Base-by-base conservation (phyloP, 306 rosid genomes). In the cucumber (Cucumis sativus) region DNA sequence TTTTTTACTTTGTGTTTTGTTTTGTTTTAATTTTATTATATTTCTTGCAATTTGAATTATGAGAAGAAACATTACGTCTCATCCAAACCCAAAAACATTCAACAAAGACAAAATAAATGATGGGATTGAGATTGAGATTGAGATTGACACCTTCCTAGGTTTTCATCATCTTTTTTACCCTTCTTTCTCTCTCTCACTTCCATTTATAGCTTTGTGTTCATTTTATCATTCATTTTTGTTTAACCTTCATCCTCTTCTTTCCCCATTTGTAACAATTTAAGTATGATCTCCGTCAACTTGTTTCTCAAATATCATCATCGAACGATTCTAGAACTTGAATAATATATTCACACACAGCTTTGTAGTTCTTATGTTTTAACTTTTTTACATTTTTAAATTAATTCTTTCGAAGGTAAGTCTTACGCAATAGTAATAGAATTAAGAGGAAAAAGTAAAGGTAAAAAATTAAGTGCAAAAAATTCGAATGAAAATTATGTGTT, bases 51-150 rank as follows among this genome's bases (percentile, higher is more conserved):
- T 58, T 56, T 62, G 3, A 0, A 14, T 25, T 63, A 14, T 63
- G 69, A 63, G 20, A 59, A 59, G 5, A 63, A 63, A 33, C 69
- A 63, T 63, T 63, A 63, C 43, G 43, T 63, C 41, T 28, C 41
- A 63, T 65, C 71, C 7, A 65, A 65, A 37, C 43, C 49, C 49
- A 65, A 65, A 67, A 37, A 40, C 73, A 39, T 67, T 67, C 47
- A n/a, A 67, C 73, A 16, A 15, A 39, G 73, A 67, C 73, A 67
- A 67, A 67, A 67, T 67, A 39, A 67, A 67, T 40, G 73, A 67
- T 67, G 73, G n/a, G 73, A 67, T 40, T 67, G 73, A 67, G 73
- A 67, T 40, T 40, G 28, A 67, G 73, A 67, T 40, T 67, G 73
- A 67, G 73, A 67, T 40, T 40, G 28, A 67, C 70, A 64, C 70